Conservation (phyloP, 495 filamentous ascomycete genomes). For the Podospora tetraspora region DNA sequence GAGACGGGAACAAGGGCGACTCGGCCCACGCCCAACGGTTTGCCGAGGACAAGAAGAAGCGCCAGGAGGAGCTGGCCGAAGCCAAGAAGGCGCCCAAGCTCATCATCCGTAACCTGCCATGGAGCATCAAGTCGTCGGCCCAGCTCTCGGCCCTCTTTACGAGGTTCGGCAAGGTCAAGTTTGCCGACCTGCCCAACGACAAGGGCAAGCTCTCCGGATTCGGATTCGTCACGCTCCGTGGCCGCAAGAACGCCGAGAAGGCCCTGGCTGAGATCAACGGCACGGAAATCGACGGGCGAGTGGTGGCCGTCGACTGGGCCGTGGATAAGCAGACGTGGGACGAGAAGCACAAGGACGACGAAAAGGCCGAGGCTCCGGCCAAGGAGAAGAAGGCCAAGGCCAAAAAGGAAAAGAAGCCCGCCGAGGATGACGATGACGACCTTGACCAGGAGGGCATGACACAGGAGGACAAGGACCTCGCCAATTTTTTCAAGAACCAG, state of each 20-base stretch:
- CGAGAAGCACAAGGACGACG: constrained; percentile 43
- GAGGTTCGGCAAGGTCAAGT: constrained; percentile 85
- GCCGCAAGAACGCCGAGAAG: constrained; percentile 86
- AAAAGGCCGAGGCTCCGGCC: constrained; percentile 23
- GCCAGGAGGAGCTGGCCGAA: constrained; percentile 50
- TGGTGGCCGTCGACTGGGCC: constrained; percentile 90
- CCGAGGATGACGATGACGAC: constrained; percentile 43
- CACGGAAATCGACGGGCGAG: constrained; percentile 79
- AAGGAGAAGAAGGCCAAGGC: constrained; percentile 40
- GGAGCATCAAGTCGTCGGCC: constrained; percentile 84
- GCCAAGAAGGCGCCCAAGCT: constrained; percentile 66
- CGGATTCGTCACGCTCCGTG: constrained; percentile 85
- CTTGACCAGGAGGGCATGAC: constrained; percentile 34
- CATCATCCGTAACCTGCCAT: constrained; percentile 93
- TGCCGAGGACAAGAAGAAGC: constrained; percentile 50
- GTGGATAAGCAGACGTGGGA: constrained; percentile 89
- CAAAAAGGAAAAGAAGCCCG: constrained; percentile 58
- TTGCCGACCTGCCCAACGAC: constrained; percentile 70
- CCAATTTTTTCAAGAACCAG: constrained; percentile 31
- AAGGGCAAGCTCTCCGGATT: constrained; percentile 75
- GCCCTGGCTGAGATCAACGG: constrained; percentile 82
- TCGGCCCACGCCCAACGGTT: constrained; percentile 27
- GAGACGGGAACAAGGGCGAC: constrained; percentile 50
- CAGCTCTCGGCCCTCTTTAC: constrained; percentile 71
- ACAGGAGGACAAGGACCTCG: constrained; percentile 33